Evolutionary conservation across 2,329 filamentous ascomycete genomes (phyloP).

Genomic region (Tympanopsis confertula): DNA sequence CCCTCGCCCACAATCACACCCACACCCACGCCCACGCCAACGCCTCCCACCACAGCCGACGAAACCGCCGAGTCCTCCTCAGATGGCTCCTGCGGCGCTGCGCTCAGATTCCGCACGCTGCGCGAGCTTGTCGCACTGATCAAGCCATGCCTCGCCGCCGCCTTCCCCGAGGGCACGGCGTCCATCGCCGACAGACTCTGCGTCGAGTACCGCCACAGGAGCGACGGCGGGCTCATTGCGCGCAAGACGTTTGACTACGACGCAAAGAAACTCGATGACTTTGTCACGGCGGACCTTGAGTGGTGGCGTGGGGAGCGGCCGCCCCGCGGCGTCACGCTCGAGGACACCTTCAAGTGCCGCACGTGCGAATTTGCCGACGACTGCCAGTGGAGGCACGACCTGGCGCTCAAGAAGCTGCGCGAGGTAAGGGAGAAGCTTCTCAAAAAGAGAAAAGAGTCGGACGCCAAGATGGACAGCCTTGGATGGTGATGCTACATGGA

Average conservation of each 20-base stretch:
- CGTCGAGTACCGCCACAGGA: slow-evolving; percentile 40
- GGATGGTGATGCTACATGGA: too few relatives aligned
- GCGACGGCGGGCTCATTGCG: slow-evolving; percentile 40
- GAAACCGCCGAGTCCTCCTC: background rate
- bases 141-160: slow-evolving; percentile 29
- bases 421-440: background rate
- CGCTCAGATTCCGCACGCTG: slow-evolving; percentile 35
- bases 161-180: slow-evolving; percentile 37
- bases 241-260: slow-evolving; percentile 57
- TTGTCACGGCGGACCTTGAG: slow-evolving; percentile 59
- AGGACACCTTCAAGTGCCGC: slow-evolving; percentile 81
- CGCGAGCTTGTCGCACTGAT: slow-evolving; percentile 33
- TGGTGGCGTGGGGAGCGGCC: slow-evolving; percentile 77
- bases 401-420: slow-evolving; percentile 43
- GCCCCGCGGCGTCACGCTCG: slow-evolving; percentile 64
- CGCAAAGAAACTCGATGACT: slow-evolving; percentile 45
- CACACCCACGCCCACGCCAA: background rate
- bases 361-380: slow-evolving; percentile 71
- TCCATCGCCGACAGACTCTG: slow-evolving; percentile 37
- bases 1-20: slow-evolving; percentile 2
- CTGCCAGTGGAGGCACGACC: slow-evolving; percentile 66
- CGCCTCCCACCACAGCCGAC: background rate
- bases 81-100: too few relatives aligned
- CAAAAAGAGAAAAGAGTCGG: too few relatives aligned
- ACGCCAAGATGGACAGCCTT: too few relatives aligned